Conservation (phyloP, 2,329 filamentous ascomycete species). For the Endocalyx cinctus region DNA sequence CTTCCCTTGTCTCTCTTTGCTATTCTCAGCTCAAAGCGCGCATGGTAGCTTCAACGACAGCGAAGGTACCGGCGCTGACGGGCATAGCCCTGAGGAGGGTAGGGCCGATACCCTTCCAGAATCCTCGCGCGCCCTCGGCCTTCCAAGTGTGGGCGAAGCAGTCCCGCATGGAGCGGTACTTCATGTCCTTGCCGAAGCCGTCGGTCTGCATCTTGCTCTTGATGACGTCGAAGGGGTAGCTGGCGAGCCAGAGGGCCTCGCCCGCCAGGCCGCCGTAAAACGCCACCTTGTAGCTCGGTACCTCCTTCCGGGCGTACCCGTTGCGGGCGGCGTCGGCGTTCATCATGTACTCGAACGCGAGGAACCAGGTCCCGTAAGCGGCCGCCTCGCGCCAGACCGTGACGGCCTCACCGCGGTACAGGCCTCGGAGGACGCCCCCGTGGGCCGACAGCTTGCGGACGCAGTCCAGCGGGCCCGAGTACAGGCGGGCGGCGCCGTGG, state of each 20-base stretch:
- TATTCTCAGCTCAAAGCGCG: constrained; percentile 45
- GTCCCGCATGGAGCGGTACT: constrained; percentile 79
- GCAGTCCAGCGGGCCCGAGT: constrained; percentile 83
- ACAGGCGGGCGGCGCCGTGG: constrained; percentile 74
- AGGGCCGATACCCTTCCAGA: constrained; percentile 92
- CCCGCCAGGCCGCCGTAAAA: constrained; percentile 90
- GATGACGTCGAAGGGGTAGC: constrained; percentile 94
- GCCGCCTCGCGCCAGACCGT: constrained; percentile 86
- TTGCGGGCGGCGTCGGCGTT: constrained; percentile 80
- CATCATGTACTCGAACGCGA: constrained; percentile 95
- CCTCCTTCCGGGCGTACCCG: constrained; percentile 66
- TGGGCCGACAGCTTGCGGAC: constrained; percentile 71
- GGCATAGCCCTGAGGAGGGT: constrained; percentile 94
- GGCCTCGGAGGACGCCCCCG: constrained; percentile 63
- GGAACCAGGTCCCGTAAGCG: constrained; percentile 94
- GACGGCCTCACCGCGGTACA: constrained; percentile 85
- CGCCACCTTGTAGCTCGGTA: constrained; percentile 81
- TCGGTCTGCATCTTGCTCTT: constrained; percentile 99
- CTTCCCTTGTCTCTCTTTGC: too few relatives aligned
- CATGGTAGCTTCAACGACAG: constrained; percentile 68
- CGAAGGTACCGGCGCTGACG: constrained; percentile 96
- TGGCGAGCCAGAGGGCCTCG: constrained; percentile 87
- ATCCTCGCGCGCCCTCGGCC: constrained; percentile 72
- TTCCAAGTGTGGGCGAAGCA: constrained; percentile 82
- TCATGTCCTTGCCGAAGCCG: constrained; percentile 69